These are phyloP conservation scores for Petunia secreta DNA, from an alignment of 257 asterid species.

Conservation along the genomic window DNA sequence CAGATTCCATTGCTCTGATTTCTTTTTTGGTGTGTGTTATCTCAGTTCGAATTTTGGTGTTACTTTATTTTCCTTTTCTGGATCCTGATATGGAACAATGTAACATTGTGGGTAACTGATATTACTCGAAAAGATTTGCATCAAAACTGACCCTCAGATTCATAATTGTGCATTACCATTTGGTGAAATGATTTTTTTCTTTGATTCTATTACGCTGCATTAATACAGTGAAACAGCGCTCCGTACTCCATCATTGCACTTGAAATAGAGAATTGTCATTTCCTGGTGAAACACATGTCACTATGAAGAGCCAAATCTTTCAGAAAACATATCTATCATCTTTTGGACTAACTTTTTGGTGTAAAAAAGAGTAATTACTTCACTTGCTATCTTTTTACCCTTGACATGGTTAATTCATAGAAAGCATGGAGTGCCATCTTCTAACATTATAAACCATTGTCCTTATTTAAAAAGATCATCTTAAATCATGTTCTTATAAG, in stretches of 20 bases:
- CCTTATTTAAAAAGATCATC: neutral
- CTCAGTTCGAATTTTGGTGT: neutral
- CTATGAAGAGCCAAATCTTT: neutral
- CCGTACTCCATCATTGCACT: neutral
- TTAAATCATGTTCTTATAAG: neutral
- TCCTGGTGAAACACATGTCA: neutral
- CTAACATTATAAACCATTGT: neutral
- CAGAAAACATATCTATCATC: neutral
- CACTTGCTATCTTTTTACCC: neutral
- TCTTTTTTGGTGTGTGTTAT: neutral
- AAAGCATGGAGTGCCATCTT: neutral
- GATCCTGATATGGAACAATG: neutral
- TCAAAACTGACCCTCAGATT: neutral
- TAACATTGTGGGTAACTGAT: conserved; percentile 1
- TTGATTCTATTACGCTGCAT: conserved; percentile 8
- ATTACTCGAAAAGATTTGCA: neutral
- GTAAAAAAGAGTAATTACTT: neutral
- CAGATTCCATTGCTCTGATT: neutral
- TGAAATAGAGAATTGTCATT: conserved; percentile 7
- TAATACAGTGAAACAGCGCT: conserved; percentile 4
- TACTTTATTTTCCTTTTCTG: conserved; percentile 22
- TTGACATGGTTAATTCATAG: neutral
- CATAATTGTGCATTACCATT: neutral
- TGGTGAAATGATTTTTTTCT: neutral
- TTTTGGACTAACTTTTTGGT: neutral